Conservation (phyloP, 306 rosid genomes). For the Pyrus pyrifolia region DNA sequence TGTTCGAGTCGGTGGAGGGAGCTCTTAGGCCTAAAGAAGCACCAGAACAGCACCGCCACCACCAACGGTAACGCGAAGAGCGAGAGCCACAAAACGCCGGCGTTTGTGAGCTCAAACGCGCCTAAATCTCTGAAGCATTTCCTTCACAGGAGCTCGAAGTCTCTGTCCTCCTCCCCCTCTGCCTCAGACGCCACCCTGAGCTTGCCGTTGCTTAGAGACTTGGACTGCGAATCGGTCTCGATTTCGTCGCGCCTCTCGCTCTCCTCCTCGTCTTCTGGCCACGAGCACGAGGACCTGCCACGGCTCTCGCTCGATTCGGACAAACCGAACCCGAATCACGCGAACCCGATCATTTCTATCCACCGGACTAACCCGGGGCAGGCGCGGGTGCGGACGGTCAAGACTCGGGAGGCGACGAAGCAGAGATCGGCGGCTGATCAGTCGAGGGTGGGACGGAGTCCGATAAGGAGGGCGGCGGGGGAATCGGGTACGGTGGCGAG, state of each 20-base stretch:
- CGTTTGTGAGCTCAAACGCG: conserved; percentile 18
- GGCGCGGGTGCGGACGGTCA: conserved; percentile 48
- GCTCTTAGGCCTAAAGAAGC: conserved; percentile 64
- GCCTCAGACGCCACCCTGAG: conserved; percentile 36
- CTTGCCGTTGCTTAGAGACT: conserved; percentile 51
- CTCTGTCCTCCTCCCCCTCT: conserved; percentile 30
- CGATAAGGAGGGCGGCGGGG: conserved; percentile 35
- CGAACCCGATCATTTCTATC: conserved; percentile 20
- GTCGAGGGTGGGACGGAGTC: conserved; percentile 47
- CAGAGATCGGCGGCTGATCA: conserved; percentile 29
- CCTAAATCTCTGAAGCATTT: conserved; percentile 52
- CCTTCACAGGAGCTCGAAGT: conserved; percentile 55
- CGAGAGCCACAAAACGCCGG: conserved; percentile 36
- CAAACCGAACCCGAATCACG: conserved; percentile 34
- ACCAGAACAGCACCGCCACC: conserved; percentile 21
- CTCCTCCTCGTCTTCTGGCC: conserved; percentile 81
- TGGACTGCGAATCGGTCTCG: conserved; percentile 67
- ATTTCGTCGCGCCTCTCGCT: conserved; percentile 75
- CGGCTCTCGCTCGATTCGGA: conserved; percentile 71
- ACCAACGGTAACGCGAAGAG: conserved; percentile 23
- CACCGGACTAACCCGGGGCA: conserved; percentile 35
- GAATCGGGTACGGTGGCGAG: conserved; percentile 27
- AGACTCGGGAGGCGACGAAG: conserved; percentile 21
- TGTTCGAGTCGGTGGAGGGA: conserved; percentile 95
- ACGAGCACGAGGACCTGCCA: conserved; percentile 85